Base-by-base conservation (phyloP, 1,284 basidiomycete species). In the Apiotrichum porosum region DNA sequence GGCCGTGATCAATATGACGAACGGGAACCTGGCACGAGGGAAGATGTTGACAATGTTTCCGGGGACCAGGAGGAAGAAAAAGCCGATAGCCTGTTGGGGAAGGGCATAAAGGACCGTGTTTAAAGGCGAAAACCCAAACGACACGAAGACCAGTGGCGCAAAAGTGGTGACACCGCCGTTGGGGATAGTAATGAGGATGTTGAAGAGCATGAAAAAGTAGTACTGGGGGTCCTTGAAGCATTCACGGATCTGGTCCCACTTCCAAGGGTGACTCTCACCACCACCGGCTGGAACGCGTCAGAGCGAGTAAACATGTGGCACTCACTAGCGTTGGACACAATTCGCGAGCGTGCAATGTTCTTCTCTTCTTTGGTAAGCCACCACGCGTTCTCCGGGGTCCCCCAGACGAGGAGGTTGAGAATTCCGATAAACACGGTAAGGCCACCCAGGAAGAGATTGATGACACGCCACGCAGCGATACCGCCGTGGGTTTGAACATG, bases 171-270 rank as follows among this genome's bases (percentile, higher is more conserved):
- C 15, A 3, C 22, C 21, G 22, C 37, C 37, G 13, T 23, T 37
- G 22, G 37, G 37, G 21, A 37, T 24, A 9, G 9, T 37, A 9
- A n/a, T n/a, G 23, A 23, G 19, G n/a, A 39, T 12, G 24, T 28
- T 28, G 32, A 52, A 35, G 19, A 35, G 19, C 18, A 40, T 15
- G 39, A 47, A 54, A 13, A 10, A 13, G 41, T 49, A 65, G 44
- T 47, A 59, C 43, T 61, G 57, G 2, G 56, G 60, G 56, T 65
- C 63, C 10, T 42, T 30, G 51, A 64, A 51, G 47, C 58, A 62
- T 44, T 64, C 62, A 15, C 28, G 31, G n/a, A 59, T 57, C 48
- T 62, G 60, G 17, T 37, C 35, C 61, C 57, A 60, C 31, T 54
- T 52, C 60, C 61, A 63, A 2, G 51, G 47, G 42, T 62, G 60